These are phyloP conservation scores for Colletotrichum sp. DNA, from an alignment of 2,329 filamentous ascomycete species.

Conservation along the genomic window DNA sequence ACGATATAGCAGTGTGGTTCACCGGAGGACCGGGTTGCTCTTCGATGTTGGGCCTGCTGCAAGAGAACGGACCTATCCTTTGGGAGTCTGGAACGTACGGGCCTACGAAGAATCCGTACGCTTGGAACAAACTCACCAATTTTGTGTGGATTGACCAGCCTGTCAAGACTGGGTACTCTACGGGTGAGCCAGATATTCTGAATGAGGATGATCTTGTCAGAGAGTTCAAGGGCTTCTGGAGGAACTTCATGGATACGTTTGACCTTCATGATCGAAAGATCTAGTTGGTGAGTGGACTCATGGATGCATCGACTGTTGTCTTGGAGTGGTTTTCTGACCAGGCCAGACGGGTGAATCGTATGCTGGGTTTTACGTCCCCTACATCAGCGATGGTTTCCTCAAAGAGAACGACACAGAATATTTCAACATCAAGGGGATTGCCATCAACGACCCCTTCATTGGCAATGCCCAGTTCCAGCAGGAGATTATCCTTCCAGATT, in stretches of 20 bases:
- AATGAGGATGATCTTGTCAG: constrained; percentile 69
- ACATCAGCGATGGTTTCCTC: constrained; percentile 75
- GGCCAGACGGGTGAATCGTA: constrained; percentile 68
- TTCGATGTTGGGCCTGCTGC: constrained; percentile 71
- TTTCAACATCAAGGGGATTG: constrained; percentile 69
- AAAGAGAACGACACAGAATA: constrained; percentile 67
- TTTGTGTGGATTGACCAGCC: constrained; percentile 78
- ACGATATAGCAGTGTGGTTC: constrained; percentile 65
- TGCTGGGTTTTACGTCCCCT: constrained; percentile 68
- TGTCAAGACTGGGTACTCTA: constrained; percentile 70
- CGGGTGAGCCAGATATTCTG: constrained; percentile 67
- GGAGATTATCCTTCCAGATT: constrained; percentile 57
- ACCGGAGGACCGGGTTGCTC: constrained; percentile 50
- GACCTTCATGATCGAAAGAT: constrained; percentile 70
- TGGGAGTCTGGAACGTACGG: constrained; percentile 73
- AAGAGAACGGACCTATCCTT: constrained; percentile 76
- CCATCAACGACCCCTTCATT: constrained; percentile 76
- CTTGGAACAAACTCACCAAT: constrained; percentile 79
- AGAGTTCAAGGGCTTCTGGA: constrained; percentile 81
- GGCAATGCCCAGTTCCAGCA: constrained; percentile 52
- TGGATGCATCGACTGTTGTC: background rate
- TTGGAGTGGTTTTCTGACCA: background rate
- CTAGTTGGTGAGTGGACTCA: constrained; percentile 55
- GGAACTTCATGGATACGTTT: constrained; percentile 77
- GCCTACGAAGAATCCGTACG: constrained; percentile 69